A percentile compares a stretch with the other conserved stretches of the same genome.
phyloP scores from a whole-genome alignment of 2,329 filamentous ascomycete genomes.

The Fusarium staphyleae region DNA sequence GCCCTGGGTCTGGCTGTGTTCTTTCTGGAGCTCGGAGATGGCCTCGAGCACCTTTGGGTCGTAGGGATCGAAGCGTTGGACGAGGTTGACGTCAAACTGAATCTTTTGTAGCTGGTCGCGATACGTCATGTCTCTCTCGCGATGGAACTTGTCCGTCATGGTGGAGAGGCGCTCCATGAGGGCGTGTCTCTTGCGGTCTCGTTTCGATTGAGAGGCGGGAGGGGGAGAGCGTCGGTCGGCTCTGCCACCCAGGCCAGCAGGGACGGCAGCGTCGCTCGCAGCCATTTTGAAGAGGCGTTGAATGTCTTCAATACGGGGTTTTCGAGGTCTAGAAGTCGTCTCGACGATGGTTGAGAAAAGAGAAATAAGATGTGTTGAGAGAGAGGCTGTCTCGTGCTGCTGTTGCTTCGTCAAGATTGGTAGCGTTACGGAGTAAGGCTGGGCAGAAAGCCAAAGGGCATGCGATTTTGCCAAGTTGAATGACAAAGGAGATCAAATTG shows the following conservation, averaged over 20 bases:
- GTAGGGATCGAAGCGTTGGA: constrained; percentile 86
- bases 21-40: constrained; percentile 67
- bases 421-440: too few species aligned
- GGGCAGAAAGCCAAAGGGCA: constrained; percentile 18
- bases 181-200: constrained; percentile 86
- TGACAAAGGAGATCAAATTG: constrained; percentile 20
- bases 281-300: constrained; percentile 45
- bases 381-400: constrained; percentile 7
- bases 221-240: constrained; percentile 50
- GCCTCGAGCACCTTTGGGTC: constrained; percentile 74
- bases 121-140: constrained; percentile 84
- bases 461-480: constrained; percentile 11
- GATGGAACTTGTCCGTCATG: constrained; percentile 78
- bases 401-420: constrained; percentile 9
- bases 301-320: constrained; percentile 1
- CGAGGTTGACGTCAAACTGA: constrained; percentile 88
- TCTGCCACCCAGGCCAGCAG: constrained; percentile 44
- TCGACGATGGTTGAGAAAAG: not conserved
- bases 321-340: not conserved
- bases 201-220: constrained; percentile 70
- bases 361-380: constrained; percentile 1
- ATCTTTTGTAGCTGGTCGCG: constrained; percentile 88
- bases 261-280: constrained; percentile 48
- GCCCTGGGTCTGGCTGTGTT: constrained; percentile 57
- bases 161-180: constrained; percentile 80